These are phyloP conservation scores for Colletotrichum tamarilloi DNA, from an alignment of 2,329 filamentous ascomycete genomes.

Conservation along the genomic window DNA sequence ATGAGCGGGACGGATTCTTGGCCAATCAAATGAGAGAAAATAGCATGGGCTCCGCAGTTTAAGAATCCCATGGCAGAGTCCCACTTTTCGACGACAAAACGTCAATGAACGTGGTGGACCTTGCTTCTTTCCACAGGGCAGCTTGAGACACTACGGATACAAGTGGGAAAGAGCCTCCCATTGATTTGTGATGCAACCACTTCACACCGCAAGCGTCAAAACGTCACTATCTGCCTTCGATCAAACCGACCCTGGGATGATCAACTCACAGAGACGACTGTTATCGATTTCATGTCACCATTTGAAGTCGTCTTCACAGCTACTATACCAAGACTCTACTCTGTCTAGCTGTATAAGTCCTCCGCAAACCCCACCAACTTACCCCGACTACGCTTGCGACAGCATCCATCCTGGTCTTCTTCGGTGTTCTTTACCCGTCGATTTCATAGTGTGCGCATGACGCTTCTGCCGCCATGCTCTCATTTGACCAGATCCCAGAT, in stretches of 20 bases:
- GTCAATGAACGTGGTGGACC: slow-evolving; percentile 6
- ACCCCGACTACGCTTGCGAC: slow-evolving; percentile 2
- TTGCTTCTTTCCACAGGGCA: slow-evolving; percentile 3
- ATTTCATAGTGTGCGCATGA: neutral
- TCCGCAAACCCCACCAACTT: neutral
- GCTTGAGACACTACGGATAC: slow-evolving; percentile 28
- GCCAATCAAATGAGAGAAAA: neutral
- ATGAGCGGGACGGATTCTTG: no score
- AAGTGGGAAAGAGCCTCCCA: slow-evolving; percentile 21
- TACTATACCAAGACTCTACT: neutral
- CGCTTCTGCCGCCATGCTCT: slow-evolving; percentile 41
- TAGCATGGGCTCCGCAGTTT: neutral
- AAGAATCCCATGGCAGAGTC: neutral
- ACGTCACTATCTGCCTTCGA: neutral
- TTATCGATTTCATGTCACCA: neutral
- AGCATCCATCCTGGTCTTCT: neutral
- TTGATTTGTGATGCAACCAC: slow-evolving; percentile 32
- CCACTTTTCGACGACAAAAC: slow-evolving; percentile 21
- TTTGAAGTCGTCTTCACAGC: neutral
- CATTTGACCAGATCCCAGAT: slow-evolving; percentile 72
- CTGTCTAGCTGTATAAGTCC: slow-evolving; percentile 11
- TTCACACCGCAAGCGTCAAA: neutral
- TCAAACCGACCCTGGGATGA: neutral
- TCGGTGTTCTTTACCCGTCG: neutral
- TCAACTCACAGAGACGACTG: neutral